Evolutionary conservation across 805 yeast species (phyloP), one percentile per base, ranked within the genome.

Genomic region (Ogataea trehaloabstinens): DNA sequence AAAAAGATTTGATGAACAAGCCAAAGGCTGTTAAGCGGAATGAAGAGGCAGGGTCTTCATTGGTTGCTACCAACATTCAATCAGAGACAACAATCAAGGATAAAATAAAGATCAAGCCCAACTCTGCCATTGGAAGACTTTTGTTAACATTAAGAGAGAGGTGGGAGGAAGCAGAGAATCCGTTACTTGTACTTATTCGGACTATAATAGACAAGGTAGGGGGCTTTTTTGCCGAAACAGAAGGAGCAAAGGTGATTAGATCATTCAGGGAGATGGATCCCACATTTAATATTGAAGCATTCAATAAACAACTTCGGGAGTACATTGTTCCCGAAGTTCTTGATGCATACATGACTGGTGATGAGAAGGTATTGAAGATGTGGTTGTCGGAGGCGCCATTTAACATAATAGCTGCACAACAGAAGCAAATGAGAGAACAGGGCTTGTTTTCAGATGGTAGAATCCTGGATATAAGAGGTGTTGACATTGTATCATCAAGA

Each of bases 341-440:
- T 56, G 99, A 93, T 58, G 97, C 98, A 6, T 90, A 89, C 65
- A 87, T 87, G 43, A 84, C 84, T 52, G 96, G 96, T 49, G 97
- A 93, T 53, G 91, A 82, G 47, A 73, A 73, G 35, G 82, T 82
- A 16, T 73, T 93, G 60, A 86, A 90, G 63, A 68, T 71, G 53
- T 93, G 99, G 99, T 78, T 93, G 43, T 82, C 95, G 35, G 99
- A 93, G 67, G 98, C 98, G 20, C 97, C 99, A 31, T 91, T 68
- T 69, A 91, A 91, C 61, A 95, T 93, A 43, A 88, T 95, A 78
- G 78, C 85, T 50, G 95, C 96, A 24, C 87, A 85, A 62, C 89
- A 91, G 61, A 93, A 93, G 65, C 95, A 86, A 59, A 80, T 88
- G 61, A 77, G 84, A 58, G 95, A 90, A 55, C 95, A 90, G 64